Base-by-base conservation (phyloP, 2,329 filamentous ascomycete genomes). In the Zymoseptoria passerinii region DNA sequence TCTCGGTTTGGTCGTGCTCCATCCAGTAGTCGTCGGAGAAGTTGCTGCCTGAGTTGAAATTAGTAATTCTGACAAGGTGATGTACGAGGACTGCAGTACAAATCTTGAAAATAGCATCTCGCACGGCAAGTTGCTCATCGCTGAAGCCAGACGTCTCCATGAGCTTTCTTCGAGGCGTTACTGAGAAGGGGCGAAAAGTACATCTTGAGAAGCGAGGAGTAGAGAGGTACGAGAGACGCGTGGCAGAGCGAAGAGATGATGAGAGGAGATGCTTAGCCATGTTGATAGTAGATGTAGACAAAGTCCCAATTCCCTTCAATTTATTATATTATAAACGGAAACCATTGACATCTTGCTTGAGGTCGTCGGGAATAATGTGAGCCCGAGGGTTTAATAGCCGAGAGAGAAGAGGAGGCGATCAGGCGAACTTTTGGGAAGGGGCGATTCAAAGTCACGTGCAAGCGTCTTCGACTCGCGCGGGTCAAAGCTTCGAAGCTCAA, bases 1-100 rank as follows among this genome's bases (percentile, higher is more conserved):
- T 77, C 62, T 85, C 85, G 4, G 79, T 79, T 63, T 89, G 82
- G 69, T 94, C 89, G 63, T 78, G 85, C 55, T 87, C 81, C 65
- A 84, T 85, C 89, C 88, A 92, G 73, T 92, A 92, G 9, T 83
- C 80, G 65, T 89, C 86, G 16, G 87, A 83, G 61, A 89, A 92
- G 8, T 83, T 78, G 1, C 83, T 76, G 71, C 35, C 35, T 44
- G 35, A 16, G 35, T 16, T 7, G 7, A 16, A 16, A 44, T 44
- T 13, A 44, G 35, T 13, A 13, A 13, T 16, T 16, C 13, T 44
- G 3, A n/a, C n/a, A 13, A 16, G n/a, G 35, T 16, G 13, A 6
- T 44, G 10, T 3, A 44, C 13, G 10, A 44, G 6, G 35, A 13
- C 3, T 44, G 35, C 13, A 16, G 16, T 44, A 50, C 88, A 92